Conservation (phyloP, 768 basidiomycete genomes). For the Mycena vitilis region DNA sequence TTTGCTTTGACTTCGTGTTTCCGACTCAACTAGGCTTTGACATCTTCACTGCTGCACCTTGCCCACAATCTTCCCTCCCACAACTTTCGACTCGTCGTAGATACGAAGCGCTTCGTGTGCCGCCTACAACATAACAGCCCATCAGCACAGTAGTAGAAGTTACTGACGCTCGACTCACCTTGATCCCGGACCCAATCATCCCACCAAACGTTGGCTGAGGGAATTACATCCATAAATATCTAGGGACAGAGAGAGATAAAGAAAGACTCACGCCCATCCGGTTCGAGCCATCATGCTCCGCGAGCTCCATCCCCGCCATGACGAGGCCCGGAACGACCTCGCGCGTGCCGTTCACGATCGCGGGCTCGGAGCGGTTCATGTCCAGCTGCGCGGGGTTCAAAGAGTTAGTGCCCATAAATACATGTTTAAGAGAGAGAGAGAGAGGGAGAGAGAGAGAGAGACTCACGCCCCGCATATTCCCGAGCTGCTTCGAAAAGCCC, state of each 20-base stretch:
- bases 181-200: slow-evolving; percentile 83
- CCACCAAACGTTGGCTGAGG: slow-evolving; percentile 75
- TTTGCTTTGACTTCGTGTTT: neutral
- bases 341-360: slow-evolving; percentile 81
- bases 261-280: slow-evolving; percentile 63
- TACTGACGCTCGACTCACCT: slow-evolving; percentile 58
- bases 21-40: neutral
- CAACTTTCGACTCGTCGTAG: slow-evolving; percentile 60
- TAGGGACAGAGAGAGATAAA: too few relatives aligned
- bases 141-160: slow-evolving; percentile 44
- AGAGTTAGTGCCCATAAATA: neutral
- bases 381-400: slow-evolving; percentile 59
- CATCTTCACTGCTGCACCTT: slow-evolving; percentile 16
- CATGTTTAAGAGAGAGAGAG: too few relatives aligned
- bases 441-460: neutral
- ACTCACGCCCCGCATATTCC: slow-evolving; percentile 74
- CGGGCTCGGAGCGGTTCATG: slow-evolving; percentile 86
- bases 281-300: slow-evolving; percentile 83
- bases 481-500: slow-evolving; percentile 78
- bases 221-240: too few relatives aligned
- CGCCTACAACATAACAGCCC: slow-evolving; percentile 55
- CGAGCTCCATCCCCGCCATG: slow-evolving; percentile 86
- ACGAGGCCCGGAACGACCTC: slow-evolving; percentile 82
- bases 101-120: slow-evolving; percentile 72
- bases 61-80: slow-evolving; percentile 67